A percentile compares a stretch with the other conserved stretches of the same genome.
These are phyloP conservation scores for Grammothele lineata DNA, from an alignment of 768 basidiomycete genomes.

Conservation along the genomic window DNA sequence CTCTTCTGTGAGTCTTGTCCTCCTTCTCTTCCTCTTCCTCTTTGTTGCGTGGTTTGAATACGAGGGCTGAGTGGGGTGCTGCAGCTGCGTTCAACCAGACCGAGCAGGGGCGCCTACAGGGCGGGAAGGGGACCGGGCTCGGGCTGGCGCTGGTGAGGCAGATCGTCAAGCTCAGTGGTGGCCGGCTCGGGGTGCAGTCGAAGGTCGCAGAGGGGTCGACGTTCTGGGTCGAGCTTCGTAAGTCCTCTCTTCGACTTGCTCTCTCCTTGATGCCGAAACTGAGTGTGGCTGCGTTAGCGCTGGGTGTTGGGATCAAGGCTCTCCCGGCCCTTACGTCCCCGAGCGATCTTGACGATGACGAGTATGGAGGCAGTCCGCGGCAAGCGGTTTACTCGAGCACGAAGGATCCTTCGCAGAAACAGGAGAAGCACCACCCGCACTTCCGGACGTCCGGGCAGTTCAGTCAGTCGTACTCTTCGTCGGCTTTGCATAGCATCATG, in stretches of 20 bases:
- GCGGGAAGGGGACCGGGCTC: conserved; percentile 51
- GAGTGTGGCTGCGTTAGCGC: conserved; percentile 29
- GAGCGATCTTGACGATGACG: conserved; percentile 5
- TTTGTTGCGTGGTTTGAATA: background rate
- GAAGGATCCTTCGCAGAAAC: background rate
- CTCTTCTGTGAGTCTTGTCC: conserved; percentile 61
- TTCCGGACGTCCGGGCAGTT: conserved; percentile 2
- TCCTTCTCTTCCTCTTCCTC: too few species aligned
- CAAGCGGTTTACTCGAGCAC: conserved; percentile 8
- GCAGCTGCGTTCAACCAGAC: conserved; percentile 76
- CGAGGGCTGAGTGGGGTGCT: background rate
- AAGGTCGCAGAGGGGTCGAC: conserved; percentile 68
- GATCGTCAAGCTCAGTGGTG: conserved; percentile 48
- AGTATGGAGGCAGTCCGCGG: conserved; percentile 3
- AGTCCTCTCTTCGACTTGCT: conserved; percentile 17
- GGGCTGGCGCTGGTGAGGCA: conserved; percentile 50
- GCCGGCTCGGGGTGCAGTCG: conserved; percentile 37
- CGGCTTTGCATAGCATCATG: conserved; percentile 64
- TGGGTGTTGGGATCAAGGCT: conserved; percentile 66
- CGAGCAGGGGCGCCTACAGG: conserved; percentile 70
- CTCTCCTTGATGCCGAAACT: conserved; percentile 6
- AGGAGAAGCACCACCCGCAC: background rate
- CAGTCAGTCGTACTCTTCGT: conserved; percentile 26
- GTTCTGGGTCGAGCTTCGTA: conserved; percentile 83
- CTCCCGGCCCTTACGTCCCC: conserved; percentile 22